Conservation (phyloP, 441 rosid species). For the Omphalea diandra region DNA sequence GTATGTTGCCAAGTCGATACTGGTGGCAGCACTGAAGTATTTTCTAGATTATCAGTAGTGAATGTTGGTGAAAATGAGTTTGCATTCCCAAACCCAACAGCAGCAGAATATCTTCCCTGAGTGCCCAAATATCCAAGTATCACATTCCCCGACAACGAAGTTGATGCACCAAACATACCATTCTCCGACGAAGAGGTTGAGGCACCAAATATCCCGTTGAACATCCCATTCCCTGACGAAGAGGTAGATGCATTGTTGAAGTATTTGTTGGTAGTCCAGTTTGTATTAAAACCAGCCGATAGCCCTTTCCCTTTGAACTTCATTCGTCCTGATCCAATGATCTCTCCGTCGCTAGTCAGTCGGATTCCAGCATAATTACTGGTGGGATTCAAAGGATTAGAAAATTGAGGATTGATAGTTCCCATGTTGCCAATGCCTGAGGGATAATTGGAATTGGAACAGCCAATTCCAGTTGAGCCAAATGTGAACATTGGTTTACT, state of each 20-base stretch:
- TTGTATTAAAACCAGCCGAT: neutral
- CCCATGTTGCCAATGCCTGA: no score
- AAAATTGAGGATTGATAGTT: no score
- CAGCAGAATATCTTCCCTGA: constrained; percentile 14
- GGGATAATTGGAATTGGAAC: constrained; percentile 5
- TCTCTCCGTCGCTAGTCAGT: constrained; percentile 17
- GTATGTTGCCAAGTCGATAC: constrained; percentile 10
- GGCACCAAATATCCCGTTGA: no score
- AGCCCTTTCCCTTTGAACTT: neutral
- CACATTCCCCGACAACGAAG: no score
- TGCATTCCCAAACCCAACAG: neutral
- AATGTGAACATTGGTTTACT: constrained; percentile 10
- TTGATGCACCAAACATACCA: no score
- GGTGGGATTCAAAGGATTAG: constrained; percentile 9
- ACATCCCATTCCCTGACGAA: no score
- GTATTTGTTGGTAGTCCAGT: no score
- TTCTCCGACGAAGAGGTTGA: no score
- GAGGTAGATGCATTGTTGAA: no score
- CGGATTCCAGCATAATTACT: constrained; percentile 22
- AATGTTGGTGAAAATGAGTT: constrained; percentile 23
- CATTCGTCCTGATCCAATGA: constrained; percentile 16
- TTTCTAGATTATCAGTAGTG: constrained; percentile 15
- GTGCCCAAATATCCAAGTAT: neutral
- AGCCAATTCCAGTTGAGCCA: no score
- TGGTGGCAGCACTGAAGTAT: constrained; percentile 1